These are phyloP conservation scores for Cadophora sp. DNA, from an alignment of 2,329 filamentous ascomycete species.

Conservation along the genomic window DNA sequence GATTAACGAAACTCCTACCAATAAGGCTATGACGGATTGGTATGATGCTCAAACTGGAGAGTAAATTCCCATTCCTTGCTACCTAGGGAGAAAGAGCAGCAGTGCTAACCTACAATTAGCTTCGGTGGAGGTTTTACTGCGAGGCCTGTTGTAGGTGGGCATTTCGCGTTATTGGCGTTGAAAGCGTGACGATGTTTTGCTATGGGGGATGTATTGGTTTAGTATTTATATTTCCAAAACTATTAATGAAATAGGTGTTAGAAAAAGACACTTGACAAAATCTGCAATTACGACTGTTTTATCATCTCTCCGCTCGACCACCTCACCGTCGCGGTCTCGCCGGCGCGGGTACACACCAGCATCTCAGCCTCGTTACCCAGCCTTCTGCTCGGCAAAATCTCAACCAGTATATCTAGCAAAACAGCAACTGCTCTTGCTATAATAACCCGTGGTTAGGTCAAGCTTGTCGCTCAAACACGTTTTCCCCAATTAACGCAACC, in stretches of 20 bases:
- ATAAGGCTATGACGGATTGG: conserved; percentile 77
- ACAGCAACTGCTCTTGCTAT: neutral
- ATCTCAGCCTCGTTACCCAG: neutral
- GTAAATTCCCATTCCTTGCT: conserved; percentile 53
- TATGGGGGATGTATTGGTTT: neutral
- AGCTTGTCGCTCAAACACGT: neutral
- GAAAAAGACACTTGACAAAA: no score
- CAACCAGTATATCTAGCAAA: neutral
- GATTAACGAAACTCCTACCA: conserved; percentile 75
- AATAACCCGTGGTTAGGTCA: conserved; percentile 3
- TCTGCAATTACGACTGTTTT: no score
- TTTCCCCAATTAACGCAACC: neutral
- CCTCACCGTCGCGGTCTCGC: neutral
- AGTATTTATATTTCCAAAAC: no score
- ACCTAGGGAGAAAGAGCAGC: neutral
- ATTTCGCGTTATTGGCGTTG: conserved; percentile 76
- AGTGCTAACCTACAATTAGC: conserved; percentile 14
- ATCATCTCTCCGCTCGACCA: no score
- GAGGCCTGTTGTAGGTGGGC: conserved; percentile 78
- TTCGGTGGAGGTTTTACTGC: conserved; percentile 65
- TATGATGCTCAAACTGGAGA: conserved; percentile 75
- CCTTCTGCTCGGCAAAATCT: neutral
- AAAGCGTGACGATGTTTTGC: neutral
- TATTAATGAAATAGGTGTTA: no score
- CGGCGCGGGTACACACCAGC: neutral